A percentile compares a stretch with the other conserved stretches of the same genome.
phyloP scores from a whole-genome alignment of 2,329 filamentous ascomycete species.

The Emericellopsis atlantica region DNA sequence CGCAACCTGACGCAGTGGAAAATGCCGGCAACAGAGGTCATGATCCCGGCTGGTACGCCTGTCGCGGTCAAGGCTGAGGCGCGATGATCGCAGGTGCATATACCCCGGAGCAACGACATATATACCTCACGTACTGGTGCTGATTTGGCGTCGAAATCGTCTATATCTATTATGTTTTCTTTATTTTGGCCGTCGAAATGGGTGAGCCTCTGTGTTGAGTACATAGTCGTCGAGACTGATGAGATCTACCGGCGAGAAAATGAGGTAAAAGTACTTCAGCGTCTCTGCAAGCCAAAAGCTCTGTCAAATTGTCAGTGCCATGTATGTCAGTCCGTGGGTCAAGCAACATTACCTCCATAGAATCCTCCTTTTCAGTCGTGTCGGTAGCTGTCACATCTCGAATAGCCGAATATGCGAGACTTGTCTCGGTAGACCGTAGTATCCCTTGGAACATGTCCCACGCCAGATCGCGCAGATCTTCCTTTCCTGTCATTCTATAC shows the following conservation, averaged over 20 bases:
- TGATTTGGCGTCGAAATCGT: too few relatives aligned
- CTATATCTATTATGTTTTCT: too few relatives aligned
- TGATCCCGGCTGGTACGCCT: too few relatives aligned
- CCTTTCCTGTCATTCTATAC: slow-evolving; percentile 59
- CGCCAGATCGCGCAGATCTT: slow-evolving; percentile 52
- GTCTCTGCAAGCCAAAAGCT: slow-evolving; percentile 65
- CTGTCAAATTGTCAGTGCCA: slow-evolving; percentile 18
- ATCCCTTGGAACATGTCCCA: slow-evolving; percentile 64
- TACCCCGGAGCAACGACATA: too few relatives aligned
- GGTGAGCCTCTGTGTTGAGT: slow-evolving; percentile 42
- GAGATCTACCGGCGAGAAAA: slow-evolving; percentile 52
- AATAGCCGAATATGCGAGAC: slow-evolving; percentile 52
- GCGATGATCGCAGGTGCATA: too few relatives aligned
- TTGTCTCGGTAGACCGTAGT: slow-evolving; percentile 45
- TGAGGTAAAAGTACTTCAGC: slow-evolving; percentile 62
- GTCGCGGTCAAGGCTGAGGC: too few relatives aligned
- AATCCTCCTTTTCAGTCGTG: slow-evolving; percentile 32
- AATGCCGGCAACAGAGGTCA: neutral
- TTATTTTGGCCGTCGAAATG: slow-evolving; percentile 16
- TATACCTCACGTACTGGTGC: too few relatives aligned
- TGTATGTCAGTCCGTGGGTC: neutral
- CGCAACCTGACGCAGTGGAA: slow-evolving; percentile 14
- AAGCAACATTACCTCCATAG: slow-evolving; percentile 38
- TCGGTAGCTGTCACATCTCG: slow-evolving; percentile 37
- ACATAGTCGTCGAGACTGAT: slow-evolving; percentile 60